Base-by-base conservation (phyloP, 2,329 filamentous ascomycete genomes). In the Calonectria pteridis region DNA sequence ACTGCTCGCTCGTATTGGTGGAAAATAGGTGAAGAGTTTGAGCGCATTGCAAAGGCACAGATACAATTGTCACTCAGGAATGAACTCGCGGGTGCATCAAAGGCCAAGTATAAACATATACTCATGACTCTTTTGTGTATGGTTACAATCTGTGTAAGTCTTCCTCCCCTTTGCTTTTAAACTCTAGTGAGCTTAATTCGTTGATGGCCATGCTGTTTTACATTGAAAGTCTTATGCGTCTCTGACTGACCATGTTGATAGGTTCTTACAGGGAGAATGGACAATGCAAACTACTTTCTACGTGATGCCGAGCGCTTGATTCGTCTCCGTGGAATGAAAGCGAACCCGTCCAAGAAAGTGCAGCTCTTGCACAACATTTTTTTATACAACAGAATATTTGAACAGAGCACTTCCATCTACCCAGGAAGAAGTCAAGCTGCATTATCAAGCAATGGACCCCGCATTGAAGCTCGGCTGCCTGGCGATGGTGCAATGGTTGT, bases 31-130 rank as follows among this genome's bases (percentile, higher is more conserved):
- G 55, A 59, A 40, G n/a, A 26, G n/a, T 59, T 59, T 26, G 33
- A 59, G 33, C 55, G 33, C 3, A 28, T 26, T 26, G 55, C 55
- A 40, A 59, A 40, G 20, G 23, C 35, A 4, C 55, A 59, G 11
- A 16, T 59, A 37, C 55, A 59, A 9, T 6, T 59, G 2, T 59
- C 55, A 16, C 55, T 59, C 33, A 26, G 55, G 40, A 37, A 7
- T 28, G 55, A 59, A 40, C 4, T 59, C 13, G 16, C 13, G 0
- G 55, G 55, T 7, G 33, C 33, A 20, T 37, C 55, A n/a, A 59
- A 59, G 14, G 59, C 59, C 26, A 63, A 63, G 29, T 63, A 63
- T 18, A 63, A 63, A 11, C 35, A 63, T 26, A 46, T 63, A 31
- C 35, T 63, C 16, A 63, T 63, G 59, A 63, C 35, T 11, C 59